Base-by-base conservation (phyloP, 352 stramenopile species). In the Phytophthora idaei region DNA sequence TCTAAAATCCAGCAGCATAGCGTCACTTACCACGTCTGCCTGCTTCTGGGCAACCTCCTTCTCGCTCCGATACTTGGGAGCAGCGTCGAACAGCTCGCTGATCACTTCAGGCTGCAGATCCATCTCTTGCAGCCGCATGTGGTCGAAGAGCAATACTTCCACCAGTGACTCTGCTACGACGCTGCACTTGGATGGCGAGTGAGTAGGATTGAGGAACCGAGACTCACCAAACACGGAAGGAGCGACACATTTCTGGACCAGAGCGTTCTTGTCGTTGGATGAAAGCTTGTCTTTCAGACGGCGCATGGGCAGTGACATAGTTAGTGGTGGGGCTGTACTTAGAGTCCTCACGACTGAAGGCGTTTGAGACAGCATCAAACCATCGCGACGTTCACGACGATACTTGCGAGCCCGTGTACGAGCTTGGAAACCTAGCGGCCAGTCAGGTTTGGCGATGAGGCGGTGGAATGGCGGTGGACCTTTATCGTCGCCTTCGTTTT, bases 71-170 rank as follows among this genome's bases (percentile, higher is more conserved):
- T 87, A 90, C 55, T 90, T 85, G 0, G 84, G 79, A 3, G 71
- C 79, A 34, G 70, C 58, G 27, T 78, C 69, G 15, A 86, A 69
- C 27, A 92, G 76, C 48, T 89, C 78, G 14, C 74, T 73, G 51
- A 90, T 57, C 12, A 88, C 73, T n/a, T 92, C 80, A 0, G 79
- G 55, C 47, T 76, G 57, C 0, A 92, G 56, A 59, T 88, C 80
- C 82, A 92, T 92, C 55, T 92, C 84, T 57, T 92, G 84, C n/a
- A 92, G 67, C 12, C 80, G 80, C 68, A 85, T 75, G 47, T 92
- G 82, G 39, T 90, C 77, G 41, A 92, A 88, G 2, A 90, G 60
- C 25, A 92, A 66, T 52, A 90, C 81, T 59, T 92, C 84, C 21
- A 90, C 81, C 17, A 92, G 76, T 29, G 80, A 90, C 39, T 92